Percentiles rank a stretch among this genome's conserved stretches.
These are phyloP conservation scores for Rhizophlyctis rosea DNA, from an alignment of 192 early-diverging fungal genomes.

Conservation along the genomic window DNA sequence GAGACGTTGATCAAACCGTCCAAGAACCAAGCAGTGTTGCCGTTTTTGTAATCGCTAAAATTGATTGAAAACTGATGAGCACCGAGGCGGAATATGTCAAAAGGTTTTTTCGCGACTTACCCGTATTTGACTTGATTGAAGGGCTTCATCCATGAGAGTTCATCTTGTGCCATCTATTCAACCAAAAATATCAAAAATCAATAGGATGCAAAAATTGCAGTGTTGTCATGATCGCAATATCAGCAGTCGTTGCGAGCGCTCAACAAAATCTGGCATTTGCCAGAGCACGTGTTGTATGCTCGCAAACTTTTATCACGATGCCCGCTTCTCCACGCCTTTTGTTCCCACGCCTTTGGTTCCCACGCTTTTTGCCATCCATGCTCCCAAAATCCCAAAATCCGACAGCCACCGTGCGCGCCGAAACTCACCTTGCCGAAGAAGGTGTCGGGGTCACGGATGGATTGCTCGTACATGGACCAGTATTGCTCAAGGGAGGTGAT, in stretches of 20 bases:
- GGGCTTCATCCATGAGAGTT: slow-evolving; percentile 77
- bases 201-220: too few species aligned
- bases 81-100: neutral
- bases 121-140: slow-evolving; percentile 69
- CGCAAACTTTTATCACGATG: too few species aligned
- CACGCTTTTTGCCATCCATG: too few species aligned
- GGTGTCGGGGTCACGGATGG: slow-evolving; percentile 70
- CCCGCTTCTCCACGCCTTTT: too few species aligned
- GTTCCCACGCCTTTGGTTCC: too few species aligned
- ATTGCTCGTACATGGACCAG: slow-evolving; percentile 73
- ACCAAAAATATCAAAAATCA: neutral
- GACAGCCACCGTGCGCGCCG: too few species aligned
- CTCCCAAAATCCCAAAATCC: too few species aligned
- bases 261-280: too few species aligned
- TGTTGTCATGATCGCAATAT: too few species aligned
- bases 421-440: slow-evolving; percentile 84
- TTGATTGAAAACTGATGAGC: neutral
- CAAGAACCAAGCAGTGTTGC: slow-evolving; percentile 92
- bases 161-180: slow-evolving; percentile 65
- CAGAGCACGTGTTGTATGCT: too few species aligned
- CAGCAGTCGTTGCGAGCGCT: too few species aligned
- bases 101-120: neutral
- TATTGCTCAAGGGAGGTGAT: slow-evolving; percentile 74
- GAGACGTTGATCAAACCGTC: slow-evolving; percentile 89
- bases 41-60: slow-evolving; percentile 66